Evolutionary conservation across 2,329 filamentous ascomycete species (phyloP).

Genomic region (Sclerotinia borealis): DNA sequence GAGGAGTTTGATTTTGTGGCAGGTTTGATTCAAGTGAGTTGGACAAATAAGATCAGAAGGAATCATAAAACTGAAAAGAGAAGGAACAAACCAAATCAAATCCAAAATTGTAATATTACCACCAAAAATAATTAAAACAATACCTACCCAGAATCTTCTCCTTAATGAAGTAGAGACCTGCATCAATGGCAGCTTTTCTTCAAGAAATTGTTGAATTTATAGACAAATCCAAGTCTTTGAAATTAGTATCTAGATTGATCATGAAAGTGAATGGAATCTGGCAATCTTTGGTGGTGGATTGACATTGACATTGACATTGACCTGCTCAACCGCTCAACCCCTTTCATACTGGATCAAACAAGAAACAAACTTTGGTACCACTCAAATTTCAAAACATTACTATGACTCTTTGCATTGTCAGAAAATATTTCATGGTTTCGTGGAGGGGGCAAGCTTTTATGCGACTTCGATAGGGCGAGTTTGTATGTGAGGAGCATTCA

Average conservation of each 20-base stretch:
- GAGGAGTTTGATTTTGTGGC: background rate
- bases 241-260: background rate
- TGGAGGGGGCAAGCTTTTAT: background rate
- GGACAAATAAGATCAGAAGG: background rate
- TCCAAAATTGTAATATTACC: background rate
- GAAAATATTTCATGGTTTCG: background rate
- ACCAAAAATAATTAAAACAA: too few species aligned
- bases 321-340: too few species aligned
- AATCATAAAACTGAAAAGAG: background rate
- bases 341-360: too few species aligned
- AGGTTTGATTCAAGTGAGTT: background rate
- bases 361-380: background rate
- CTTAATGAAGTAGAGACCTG: background rate
- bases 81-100: slow-evolving; percentile 1
- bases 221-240: background rate
- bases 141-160: background rate
- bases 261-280: background rate
- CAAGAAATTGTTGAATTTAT: background rate
- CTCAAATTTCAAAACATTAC: background rate
- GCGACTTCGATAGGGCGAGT: background rate
- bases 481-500: background rate
- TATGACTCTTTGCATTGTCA: background rate
- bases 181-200: background rate
- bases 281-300: background rate
- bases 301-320: too few species aligned